A percentile compares a stretch with the other conserved stretches of the same genome.
phyloP scores from a whole-genome alignment of 2,329 filamentous ascomycete genomes.

The Nemania sp. region DNA sequence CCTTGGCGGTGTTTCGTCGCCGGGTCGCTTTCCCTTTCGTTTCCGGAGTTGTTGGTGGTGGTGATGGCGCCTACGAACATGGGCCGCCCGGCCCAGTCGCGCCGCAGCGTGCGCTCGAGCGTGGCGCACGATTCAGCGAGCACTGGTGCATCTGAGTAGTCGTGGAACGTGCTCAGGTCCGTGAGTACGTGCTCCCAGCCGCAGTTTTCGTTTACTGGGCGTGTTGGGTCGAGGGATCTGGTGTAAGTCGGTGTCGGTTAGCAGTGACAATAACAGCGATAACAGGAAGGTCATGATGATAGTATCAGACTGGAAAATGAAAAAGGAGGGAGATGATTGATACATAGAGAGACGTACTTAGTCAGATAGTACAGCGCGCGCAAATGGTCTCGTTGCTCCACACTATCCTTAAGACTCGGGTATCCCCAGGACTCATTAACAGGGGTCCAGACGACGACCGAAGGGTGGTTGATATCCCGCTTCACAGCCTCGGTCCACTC shows the following conservation, averaged over 20 bases:
- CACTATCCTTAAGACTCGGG: slow-evolving; percentile 56
- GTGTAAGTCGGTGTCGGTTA: background rate
- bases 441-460: slow-evolving; percentile 67
- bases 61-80: slow-evolving; percentile 57
- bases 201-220: slow-evolving; percentile 72
- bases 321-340: no score
- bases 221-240: slow-evolving; percentile 60
- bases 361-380: slow-evolving; percentile 66
- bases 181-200: slow-evolving; percentile 70
- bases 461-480: slow-evolving; percentile 68
- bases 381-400: slow-evolving; percentile 65
- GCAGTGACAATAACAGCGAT: background rate
- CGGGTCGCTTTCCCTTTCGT: no score
- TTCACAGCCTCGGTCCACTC: slow-evolving; percentile 67
- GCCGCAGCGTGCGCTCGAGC: slow-evolving; percentile 56
- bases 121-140: slow-evolving; percentile 58
- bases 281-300: background rate
- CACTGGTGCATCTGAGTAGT: slow-evolving; percentile 63
- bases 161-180: slow-evolving; percentile 69
- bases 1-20: slow-evolving; percentile 56
- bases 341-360: slow-evolving; percentile 49
- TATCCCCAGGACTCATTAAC: slow-evolving; percentile 69
- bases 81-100: slow-evolving; percentile 52
- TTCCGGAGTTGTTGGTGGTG: no score
- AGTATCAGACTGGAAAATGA: no score